Conservation (phyloP, 2,329 filamentous ascomycete genomes). For the Aspergillus sp. region DNA sequence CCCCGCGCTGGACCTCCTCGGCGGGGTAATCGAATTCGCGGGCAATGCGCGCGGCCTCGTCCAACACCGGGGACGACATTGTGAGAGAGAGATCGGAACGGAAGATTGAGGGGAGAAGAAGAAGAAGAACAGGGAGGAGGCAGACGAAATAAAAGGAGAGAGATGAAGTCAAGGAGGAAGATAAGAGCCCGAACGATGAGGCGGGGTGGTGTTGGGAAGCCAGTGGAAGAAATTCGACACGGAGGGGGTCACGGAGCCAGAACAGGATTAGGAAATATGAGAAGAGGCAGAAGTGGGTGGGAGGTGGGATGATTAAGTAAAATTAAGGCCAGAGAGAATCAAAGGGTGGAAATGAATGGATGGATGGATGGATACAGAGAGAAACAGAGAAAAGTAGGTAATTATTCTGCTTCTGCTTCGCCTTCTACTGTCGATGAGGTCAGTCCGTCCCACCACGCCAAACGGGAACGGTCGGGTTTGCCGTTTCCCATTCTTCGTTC, state of each 20-base stretch:
- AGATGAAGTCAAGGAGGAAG: constrained; percentile 3
- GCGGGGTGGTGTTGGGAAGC: not conserved
- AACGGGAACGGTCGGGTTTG: constrained; percentile 20
- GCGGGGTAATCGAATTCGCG: constrained; percentile 81
- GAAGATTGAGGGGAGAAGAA: not conserved
- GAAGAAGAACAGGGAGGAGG: constrained; percentile 5
- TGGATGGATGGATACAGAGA: not conserved
- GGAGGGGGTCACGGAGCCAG: not conserved
- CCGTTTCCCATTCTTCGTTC: constrained; percentile 6
- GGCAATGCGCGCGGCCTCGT: constrained; percentile 76
- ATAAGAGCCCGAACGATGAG: constrained; percentile 4
- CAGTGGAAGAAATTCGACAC: not conserved
- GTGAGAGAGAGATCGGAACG: not conserved
- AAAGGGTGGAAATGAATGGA: constrained; percentile 2
- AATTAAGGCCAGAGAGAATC: not conserved
- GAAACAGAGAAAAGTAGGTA: not conserved
- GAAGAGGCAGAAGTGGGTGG: not conserved
- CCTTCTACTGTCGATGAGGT: constrained; percentile 27
- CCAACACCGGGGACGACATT: constrained; percentile 46
- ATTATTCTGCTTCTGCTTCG: no score
- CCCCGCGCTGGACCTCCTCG: constrained; percentile 73
- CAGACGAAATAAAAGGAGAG: not conserved
- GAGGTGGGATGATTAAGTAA: not conserved
- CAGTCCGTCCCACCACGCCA: constrained; percentile 20
- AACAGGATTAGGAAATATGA: not conserved